These are phyloP conservation scores for Populus hybrid DNA, from an alignment of 441 rosid genomes.

Conservation along the genomic window DNA sequence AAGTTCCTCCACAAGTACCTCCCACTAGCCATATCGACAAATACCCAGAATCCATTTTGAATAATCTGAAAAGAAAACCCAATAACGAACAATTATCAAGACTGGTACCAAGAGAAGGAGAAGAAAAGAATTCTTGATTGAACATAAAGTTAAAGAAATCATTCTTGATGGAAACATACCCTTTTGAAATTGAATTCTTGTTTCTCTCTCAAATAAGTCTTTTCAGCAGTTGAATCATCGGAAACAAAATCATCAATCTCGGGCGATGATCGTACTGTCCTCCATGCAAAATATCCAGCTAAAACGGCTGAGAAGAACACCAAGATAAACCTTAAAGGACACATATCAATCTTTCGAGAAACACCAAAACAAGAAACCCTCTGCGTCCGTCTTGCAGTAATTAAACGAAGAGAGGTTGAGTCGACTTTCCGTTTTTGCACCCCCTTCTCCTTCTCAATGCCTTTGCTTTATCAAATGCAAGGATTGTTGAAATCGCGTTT, in stretches of 20 bases:
- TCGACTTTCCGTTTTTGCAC: background rate
- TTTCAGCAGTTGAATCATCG: conserved; percentile 37
- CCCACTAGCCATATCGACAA: conserved; percentile 97
- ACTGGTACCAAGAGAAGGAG: background rate
- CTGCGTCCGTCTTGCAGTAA: background rate
- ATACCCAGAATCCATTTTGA: conserved; percentile 87
- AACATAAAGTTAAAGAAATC: background rate
- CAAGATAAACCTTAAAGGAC: conserved; percentile 77
- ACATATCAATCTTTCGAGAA: conserved; percentile 35
- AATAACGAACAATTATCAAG: background rate
- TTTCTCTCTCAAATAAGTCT: conserved; percentile 33
- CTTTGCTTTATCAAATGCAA: background rate
- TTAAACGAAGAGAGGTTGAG: background rate
- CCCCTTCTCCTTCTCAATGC: no score
- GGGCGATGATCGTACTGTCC: conserved; percentile 59
- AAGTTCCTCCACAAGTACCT: conserved; percentile 84
- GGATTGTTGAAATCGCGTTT: conserved; percentile 11
- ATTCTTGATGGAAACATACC: conserved; percentile 31
- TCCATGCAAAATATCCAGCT: conserved; percentile 84
- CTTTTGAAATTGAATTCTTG: conserved; percentile 41
- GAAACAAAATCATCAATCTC: conserved; percentile 28
- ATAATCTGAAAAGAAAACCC: conserved; percentile 43
- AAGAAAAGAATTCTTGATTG: background rate
- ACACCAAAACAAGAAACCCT: background rate
- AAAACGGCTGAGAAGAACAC: conserved; percentile 81